Percentiles rank a stretch among this genome's conserved stretches.
These are phyloP conservation scores for Phaeophleospora eucalypticola DNA, from an alignment of 2,329 filamentous ascomycete species.

Conservation along the genomic window DNA sequence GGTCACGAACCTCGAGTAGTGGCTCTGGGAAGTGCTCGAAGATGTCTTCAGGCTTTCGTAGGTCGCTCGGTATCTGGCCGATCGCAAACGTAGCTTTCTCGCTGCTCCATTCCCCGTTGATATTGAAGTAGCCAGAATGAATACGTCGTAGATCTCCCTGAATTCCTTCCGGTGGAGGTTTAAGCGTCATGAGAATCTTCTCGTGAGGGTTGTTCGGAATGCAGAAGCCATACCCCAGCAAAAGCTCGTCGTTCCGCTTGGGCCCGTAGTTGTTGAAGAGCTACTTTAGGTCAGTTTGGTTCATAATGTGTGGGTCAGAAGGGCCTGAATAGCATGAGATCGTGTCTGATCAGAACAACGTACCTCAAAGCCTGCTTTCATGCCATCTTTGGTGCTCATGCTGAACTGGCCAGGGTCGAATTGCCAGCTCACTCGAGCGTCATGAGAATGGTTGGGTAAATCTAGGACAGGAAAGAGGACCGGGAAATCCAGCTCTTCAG, in stretches of 20 bases:
- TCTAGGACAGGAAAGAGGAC: constrained; percentile 51
- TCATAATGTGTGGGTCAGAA: too few species aligned
- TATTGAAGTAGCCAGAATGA: constrained; percentile 34
- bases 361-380: constrained; percentile 28
- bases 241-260: constrained; percentile 50
- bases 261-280: constrained; percentile 53
- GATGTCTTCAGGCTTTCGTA: constrained; percentile 12
- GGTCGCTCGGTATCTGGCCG: constrained; percentile 3
- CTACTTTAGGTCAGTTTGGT: constrained; percentile 28
- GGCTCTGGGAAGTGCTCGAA: constrained; percentile 30
- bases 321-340: too few species aligned
- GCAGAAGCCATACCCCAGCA: constrained; percentile 53
- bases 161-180: constrained; percentile 36
- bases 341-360: not conserved
- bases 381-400: constrained; percentile 34
- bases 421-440: constrained; percentile 47
- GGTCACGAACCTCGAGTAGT: constrained; percentile 9
- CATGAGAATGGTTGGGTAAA: constrained; percentile 45
- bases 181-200: constrained; percentile 41
- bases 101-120: constrained; percentile 30
- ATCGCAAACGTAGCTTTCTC: constrained; percentile 38
- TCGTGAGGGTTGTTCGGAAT: constrained; percentile 46
- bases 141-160: constrained; percentile 28
- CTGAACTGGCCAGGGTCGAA: constrained; percentile 38
- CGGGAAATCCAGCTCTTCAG: constrained; percentile 36